Evolutionary conservation across 2,329 filamentous ascomycete species (phyloP), one percentile per base, ranked within the genome.

Genomic region (Trichoderma harzianum): DNA sequence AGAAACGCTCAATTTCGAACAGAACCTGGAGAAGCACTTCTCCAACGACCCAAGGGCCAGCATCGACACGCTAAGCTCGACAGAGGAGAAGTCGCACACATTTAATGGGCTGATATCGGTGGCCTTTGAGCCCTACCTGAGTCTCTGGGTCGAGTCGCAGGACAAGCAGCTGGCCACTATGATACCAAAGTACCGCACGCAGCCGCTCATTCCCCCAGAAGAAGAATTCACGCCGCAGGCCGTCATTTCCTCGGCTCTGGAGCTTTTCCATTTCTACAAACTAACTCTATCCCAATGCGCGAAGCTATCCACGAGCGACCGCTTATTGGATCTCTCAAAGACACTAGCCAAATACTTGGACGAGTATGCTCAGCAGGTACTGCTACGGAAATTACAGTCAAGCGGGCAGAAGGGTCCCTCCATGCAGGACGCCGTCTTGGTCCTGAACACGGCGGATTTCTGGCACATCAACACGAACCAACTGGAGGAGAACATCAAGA

Each of bases 201-300:
- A 97, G 76, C 92, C 94, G 0, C 86, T 97, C 3, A 87, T 94
- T 53, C 90, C 93, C 3, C 84, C 88, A 0, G 96, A 98, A 75
- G 96, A 99, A 76, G 96, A 99, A 70, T 98, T 98, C 80, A 93
- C 93, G 55, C 86, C 93, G 0, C 93, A 97, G 79, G 90, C 93
- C 58, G 95, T 99, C 71, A 95, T 98, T 72, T 87, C 92, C 2
- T 98, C 96, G 0, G 97, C 96, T 4, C 98, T 97, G 60, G 96
- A 99, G 79, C 88, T 99, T 0, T 99, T 99, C 82, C 94, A 97
- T 78, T 97, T 98, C 79, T 99, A 99, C 83, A 94, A 97, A 73
- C 88, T 95, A 72, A 95, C 94, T 0, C 84, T 99, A 43, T 94
- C 94, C 4, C 96, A 99, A 82, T 99, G 96, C 81, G 94, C 96